phyloP scores from a whole-genome alignment of 2,329 filamentous ascomycete species.

The Teratosphaeria nubilosa region DNA sequence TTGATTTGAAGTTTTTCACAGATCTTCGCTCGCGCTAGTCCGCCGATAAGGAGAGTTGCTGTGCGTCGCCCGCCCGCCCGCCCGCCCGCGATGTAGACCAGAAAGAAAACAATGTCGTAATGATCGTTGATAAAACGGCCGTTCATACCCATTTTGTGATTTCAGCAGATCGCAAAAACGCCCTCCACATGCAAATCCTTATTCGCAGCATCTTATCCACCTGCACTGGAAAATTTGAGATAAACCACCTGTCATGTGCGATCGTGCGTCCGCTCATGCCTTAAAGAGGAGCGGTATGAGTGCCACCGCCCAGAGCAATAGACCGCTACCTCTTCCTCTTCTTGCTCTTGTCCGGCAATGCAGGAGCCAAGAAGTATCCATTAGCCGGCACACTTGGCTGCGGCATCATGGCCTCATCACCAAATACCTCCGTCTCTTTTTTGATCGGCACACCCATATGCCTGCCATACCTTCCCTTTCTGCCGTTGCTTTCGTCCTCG shows the following conservation, averaged over 20 bases:
- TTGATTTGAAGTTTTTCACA: neutral
- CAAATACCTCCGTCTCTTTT: slow-evolving; percentile 31
- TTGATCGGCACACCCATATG: slow-evolving; percentile 60
- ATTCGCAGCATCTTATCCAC: neutral
- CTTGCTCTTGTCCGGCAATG: slow-evolving; percentile 50
- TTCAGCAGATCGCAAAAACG: neutral
- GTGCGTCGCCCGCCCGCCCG: neutral
- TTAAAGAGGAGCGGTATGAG: neutral
- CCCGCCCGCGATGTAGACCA: neutral
- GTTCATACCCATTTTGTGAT: neutral
- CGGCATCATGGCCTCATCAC: slow-evolving; percentile 10
- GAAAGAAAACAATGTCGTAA: neutral
- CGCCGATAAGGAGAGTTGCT: neutral
- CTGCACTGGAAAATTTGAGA: neutral
- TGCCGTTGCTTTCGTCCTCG: slow-evolving; percentile 94
- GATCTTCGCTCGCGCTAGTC: neutral
- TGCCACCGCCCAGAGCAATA: neutral
- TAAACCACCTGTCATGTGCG: neutral
- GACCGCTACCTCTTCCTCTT: slow-evolving; percentile 48
- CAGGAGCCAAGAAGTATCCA: slow-evolving; percentile 25
- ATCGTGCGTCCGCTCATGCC: neutral
- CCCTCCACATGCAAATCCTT: neutral
- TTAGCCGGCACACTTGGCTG: slow-evolving; percentile 14
- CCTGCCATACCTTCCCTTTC: slow-evolving; percentile 79
- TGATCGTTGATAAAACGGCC: neutral